Evolutionary conservation across 1,284 basidiomycete genomes (phyloP).

Genomic region (Rhodotorula sp.): DNA sequence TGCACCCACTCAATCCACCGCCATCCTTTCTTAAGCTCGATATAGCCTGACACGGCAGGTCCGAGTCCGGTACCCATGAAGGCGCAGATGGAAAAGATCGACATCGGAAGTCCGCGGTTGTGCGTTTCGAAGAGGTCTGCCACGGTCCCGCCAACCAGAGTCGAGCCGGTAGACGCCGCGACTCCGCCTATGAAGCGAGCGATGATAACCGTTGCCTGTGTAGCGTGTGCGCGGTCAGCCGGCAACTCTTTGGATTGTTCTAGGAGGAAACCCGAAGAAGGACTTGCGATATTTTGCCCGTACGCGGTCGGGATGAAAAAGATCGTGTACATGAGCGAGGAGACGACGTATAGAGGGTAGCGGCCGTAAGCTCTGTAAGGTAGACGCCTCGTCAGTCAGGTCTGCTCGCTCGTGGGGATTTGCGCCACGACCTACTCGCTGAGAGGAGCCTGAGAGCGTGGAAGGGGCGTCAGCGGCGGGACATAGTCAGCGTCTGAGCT

Average conservation of each 20-base stretch:
- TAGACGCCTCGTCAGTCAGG: background rate
- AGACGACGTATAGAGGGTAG: slow-evolving; percentile 54
- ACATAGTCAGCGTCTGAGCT: no score
- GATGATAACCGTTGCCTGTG: slow-evolving; percentile 58
- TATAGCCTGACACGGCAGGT: slow-evolving; percentile 30
- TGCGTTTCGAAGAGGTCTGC: slow-evolving; percentile 48
- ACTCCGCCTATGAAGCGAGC: slow-evolving; percentile 67
- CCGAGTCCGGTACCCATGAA: slow-evolving; percentile 61
- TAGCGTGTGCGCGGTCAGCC: background rate
- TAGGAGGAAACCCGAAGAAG: background rate
- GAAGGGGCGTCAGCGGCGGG: background rate
- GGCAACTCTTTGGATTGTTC: background rate
- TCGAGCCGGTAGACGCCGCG: slow-evolving; percentile 59
- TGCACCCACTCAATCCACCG: slow-evolving; percentile 54
- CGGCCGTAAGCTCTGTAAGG: slow-evolving; percentile 12
- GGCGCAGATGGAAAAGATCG: slow-evolving; percentile 62
- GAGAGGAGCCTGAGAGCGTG: slow-evolving; percentile 21
- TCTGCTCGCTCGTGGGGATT: background rate
- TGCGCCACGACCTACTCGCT: slow-evolving; percentile 12
- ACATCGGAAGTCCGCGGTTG: slow-evolving; percentile 61
- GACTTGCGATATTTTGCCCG: slow-evolving; percentile 59
- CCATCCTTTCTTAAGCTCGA: slow-evolving; percentile 33
- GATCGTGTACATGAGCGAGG: slow-evolving; percentile 58
- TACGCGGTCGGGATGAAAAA: slow-evolving; percentile 65
- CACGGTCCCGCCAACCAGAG: slow-evolving; percentile 50